Base-by-base conservation (phyloP, 139 green algal species). In the Volvox reticuliferus region DNA sequence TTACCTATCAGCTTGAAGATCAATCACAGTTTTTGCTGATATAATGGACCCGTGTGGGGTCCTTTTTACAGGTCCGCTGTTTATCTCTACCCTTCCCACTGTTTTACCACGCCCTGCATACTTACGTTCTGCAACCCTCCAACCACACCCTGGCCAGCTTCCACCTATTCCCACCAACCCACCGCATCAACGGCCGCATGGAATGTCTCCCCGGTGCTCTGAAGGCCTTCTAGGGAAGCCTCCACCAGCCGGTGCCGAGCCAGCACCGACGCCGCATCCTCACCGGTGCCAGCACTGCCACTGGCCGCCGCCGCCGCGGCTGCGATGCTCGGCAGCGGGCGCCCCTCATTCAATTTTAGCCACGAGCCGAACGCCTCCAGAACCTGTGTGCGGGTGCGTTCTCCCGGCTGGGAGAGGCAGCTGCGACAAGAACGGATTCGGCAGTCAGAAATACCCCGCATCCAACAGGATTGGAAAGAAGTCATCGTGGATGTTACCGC, bases 331-430 rank as follows among this genome's bases (percentile, higher is more conserved):
- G 77, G 79, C 77, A 94, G 77, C 37, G 71, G 86, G 0, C 73
- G 28, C 19, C 90, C 95, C 26, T 92, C 91, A 14, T 86, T 94
- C 37, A 99, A 93, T 68, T 92, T 93, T 36, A 99, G 91, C 97
- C 97, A 99, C 5, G 95, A 89, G 16, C 92, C 93, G 75, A 99
- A 98, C 26, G 96, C 96, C 86, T 98, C 93, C 67, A 99, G 92
- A 32, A 96, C 93, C 78, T 94, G 92, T 21, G 88, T 71, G 26
- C 89, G 92, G n/a, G 91, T 86, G 33, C 71, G 84, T 63, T 93
- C 92, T 32, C 91, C 86, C 0, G 90, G 90, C 82, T 91, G 87
- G 21, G 62, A 65, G 37, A 94, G 89, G 82, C 92, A 94, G 75
- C 89, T 93, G 89, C 63, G 86, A 12, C 44, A 55, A 5, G 44